phyloP scores from a whole-genome alignment of 306 rosid genomes.

The Sechiopsis laciniata region DNA sequence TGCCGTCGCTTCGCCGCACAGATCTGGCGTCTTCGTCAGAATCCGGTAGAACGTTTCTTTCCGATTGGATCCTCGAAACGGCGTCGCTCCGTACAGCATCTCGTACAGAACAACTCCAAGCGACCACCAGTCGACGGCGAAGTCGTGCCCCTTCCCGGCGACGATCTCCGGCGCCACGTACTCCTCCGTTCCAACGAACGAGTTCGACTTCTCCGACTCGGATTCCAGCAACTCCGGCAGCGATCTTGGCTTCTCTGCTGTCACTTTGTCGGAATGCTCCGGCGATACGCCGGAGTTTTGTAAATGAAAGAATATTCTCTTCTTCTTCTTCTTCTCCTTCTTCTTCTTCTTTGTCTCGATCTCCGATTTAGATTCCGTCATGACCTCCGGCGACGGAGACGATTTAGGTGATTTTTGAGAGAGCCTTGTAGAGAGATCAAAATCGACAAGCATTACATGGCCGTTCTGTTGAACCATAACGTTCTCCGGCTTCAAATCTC shows the following conservation, averaged over 20 bases:
- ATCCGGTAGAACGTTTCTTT: conserved; percentile 70
- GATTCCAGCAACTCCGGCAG: conserved; percentile 22
- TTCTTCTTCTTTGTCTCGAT: neutral
- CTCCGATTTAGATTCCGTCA: conserved; percentile 26
- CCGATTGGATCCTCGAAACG: conserved; percentile 55
- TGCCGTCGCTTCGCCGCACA: conserved; percentile 45
- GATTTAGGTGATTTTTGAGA: conserved; percentile 35
- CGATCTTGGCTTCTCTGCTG: neutral
- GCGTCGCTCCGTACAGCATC: conserved; percentile 66
- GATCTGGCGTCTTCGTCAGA: conserved; percentile 36
- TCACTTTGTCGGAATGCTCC: conserved; percentile 20
- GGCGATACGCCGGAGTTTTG: conserved; percentile 29
- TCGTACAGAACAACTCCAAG: conserved; percentile 65
- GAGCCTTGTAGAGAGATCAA: conserved; percentile 68
- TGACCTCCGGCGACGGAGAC: neutral
- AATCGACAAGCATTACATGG: conserved; percentile 89
- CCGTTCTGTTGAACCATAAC: conserved; percentile 75
- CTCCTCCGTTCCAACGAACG: conserved; percentile 95
- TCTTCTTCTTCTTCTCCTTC: neutral
- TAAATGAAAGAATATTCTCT: conserved; percentile 30
- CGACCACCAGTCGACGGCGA: conserved; percentile 95
- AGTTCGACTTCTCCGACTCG: conserved; percentile 60
- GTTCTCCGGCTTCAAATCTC: conserved; percentile 91
- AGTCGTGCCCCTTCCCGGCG: conserved; percentile 60
- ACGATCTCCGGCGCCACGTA: conserved; percentile 88